Base-by-base conservation (phyloP, 495 filamentous ascomycete genomes). In the Rusavskia elegans region DNA sequence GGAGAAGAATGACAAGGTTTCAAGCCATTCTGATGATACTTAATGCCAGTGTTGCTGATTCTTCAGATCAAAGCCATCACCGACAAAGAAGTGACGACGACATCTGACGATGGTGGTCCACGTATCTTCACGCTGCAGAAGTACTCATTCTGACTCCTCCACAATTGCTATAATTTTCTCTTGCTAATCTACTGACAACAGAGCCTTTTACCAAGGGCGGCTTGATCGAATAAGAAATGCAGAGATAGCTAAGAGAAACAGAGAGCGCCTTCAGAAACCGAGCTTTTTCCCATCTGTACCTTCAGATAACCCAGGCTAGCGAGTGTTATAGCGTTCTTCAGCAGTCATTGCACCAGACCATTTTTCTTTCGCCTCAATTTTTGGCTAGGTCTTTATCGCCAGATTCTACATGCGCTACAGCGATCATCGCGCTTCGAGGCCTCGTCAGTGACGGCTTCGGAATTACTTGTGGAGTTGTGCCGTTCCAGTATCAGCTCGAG, bases 111-210 rank as follows among this genome's bases (percentile, higher is more conserved):
- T 57, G 64, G 71, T 53, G 66, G 64, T 57, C 87, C 88, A 45
- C 74, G 92, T 51, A 72, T 95, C 32, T 98, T 93, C 67, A 75
- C 83, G 54, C 69, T 98, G 57, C 85, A 93, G 57, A 89, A 83
- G 87, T 93, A 70, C 38, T 57, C 54, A 46, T 30, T 37, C 54
- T 16, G 27, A 17, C 29, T 17, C n/a, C 4, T n/a, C 21, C 39
- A 21, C 11, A 17, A 30, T 9, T 8, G 0, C 19, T 20, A 21
- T n/a, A 11, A 29, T 45, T 38, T 13, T 32, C 19, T 6, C 16
- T 50, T 19, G 49, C 23, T 54, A 50, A 51, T 54, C 60, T 66
- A 35, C 67, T 57, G 32, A 46, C 41, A n/a, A 44, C 62, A 93
- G 87, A 62, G 80, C 79, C 30, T 92, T 97, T 63, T 92, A 87